These are phyloP conservation scores for Backusella westeae DNA, from an alignment of 192 early-diverging fungal species.

Conservation along the genomic window DNA sequence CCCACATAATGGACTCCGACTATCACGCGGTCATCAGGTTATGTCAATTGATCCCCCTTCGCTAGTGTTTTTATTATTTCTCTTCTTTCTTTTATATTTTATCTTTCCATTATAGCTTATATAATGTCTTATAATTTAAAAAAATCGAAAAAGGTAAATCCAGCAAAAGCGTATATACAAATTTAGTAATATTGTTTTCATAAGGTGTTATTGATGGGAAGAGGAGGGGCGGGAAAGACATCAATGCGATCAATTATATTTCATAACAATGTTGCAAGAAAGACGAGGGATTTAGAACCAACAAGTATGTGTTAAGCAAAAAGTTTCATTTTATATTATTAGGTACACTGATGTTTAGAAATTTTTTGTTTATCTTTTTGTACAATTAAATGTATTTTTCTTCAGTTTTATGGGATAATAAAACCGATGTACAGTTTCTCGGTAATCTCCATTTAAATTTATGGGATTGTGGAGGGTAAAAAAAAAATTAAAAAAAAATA, in stretches of 20 bases:
- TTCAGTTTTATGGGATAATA: slow-evolving; percentile 12
- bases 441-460: slow-evolving; percentile 13
- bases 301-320: slow-evolving; percentile 2
- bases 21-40: slow-evolving; percentile 13
- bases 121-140: background rate
- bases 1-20: slow-evolving; percentile 6
- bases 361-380: background rate
- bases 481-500: background rate
- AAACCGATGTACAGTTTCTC: slow-evolving; percentile 12
- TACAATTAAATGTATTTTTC: background rate
- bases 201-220: slow-evolving; percentile 12
- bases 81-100: background rate
- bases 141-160: background rate
- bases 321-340: background rate
- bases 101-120: background rate
- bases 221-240: slow-evolving; percentile 3
- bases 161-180: background rate
- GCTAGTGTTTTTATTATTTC: background rate
- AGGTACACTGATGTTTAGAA: background rate
- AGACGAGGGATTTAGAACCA: background rate
- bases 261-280: slow-evolving; percentile 2
- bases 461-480: slow-evolving; percentile 16
- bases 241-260: slow-evolving; percentile 18
- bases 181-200: background rate
- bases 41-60: slow-evolving; percentile 8